Conservation (phyloP, 805 yeast genomes). For the Suhomyces kilbournensis region DNA sequence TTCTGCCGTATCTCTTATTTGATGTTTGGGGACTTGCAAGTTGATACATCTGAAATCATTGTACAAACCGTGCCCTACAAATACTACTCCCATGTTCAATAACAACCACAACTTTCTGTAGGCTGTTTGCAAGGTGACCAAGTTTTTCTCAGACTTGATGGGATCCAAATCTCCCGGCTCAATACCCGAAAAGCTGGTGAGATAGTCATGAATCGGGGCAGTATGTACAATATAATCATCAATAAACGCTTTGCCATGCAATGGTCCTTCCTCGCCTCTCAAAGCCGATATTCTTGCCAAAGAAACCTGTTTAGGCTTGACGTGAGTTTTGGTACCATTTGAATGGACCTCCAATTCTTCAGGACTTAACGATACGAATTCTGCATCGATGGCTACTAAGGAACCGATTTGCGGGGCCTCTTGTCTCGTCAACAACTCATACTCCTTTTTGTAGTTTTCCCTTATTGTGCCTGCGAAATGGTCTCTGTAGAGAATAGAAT, state of each 20-base stretch:
- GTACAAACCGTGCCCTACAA: conserved; percentile 90
- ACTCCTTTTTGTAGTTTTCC: conserved; percentile 57
- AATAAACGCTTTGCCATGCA: conserved; percentile 74
- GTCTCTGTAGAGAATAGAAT: conserved; percentile 67
- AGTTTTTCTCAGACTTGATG: conserved; percentile 53
- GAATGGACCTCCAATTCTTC: conserved; percentile 77
- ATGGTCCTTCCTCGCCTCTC: conserved; percentile 64
- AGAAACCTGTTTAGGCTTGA: conserved; percentile 72
- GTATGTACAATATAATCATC: conserved; percentile 87
- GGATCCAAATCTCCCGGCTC: conserved; percentile 88
- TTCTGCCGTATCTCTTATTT: conserved; percentile 86
- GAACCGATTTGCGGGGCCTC: conserved; percentile 77
- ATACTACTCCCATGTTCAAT: conserved; percentile 82
- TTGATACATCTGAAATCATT: conserved; percentile 94
- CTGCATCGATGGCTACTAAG: conserved; percentile 92
- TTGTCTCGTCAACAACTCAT: conserved; percentile 58
- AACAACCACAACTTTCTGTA: conserved; percentile 89
- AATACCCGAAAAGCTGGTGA: conserved; percentile 92
- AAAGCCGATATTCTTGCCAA: conserved; percentile 88
- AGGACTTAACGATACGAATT: conserved; percentile 78
- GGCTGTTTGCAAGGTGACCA: conserved; percentile 79
- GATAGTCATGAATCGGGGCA: conserved; percentile 72
- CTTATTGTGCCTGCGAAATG: conserved; percentile 68
- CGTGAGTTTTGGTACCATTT: conserved; percentile 64
- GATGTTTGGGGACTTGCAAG: conserved; percentile 78